These are phyloP conservation scores for Ascosphaera apis DNA, from an alignment of 2,329 filamentous ascomycete genomes.

Conservation along the genomic window DNA sequence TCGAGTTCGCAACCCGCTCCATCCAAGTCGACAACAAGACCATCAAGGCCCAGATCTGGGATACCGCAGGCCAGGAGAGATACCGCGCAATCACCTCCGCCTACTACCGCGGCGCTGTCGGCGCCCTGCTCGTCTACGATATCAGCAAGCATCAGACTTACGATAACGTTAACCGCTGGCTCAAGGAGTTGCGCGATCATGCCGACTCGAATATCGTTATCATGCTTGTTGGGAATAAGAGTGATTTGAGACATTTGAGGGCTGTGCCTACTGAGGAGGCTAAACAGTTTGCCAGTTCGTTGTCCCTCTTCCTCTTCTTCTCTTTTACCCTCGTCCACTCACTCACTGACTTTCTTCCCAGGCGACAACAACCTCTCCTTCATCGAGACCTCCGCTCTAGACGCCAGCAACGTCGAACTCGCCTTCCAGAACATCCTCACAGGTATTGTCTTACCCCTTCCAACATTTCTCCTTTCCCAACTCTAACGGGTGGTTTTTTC, in stretches of 20 bases:
- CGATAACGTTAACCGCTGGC: conserved; percentile 95
- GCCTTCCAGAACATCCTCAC: conserved; percentile 99
- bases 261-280: conserved; percentile 95
- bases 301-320: conserved; percentile 1
- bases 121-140: conserved; percentile 93
- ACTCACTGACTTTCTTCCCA: conserved; percentile 19
- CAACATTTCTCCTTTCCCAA: not conserved
- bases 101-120: conserved; percentile 95
- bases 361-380: conserved; percentile 97
- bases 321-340: conserved; percentile 4
- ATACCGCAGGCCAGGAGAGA: conserved; percentile 94
- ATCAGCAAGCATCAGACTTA: conserved; percentile 99
- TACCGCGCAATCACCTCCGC: conserved; percentile 98
- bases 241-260: conserved; percentile 94
- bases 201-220: conserved; percentile 98
- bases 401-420: conserved; percentile 96
- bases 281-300: conserved; percentile 84
- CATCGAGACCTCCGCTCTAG: conserved; percentile 95
- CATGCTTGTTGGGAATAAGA: conserved; percentile 99
- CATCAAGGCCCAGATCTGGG: conserved; percentile 99
- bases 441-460: conserved; percentile 34
- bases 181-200: conserved; percentile 95
- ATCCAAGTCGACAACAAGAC: conserved; percentile 99
- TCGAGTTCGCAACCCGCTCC: conserved; percentile 94
- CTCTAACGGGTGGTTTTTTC: conserved; percentile 4